phyloP scores from a whole-genome alignment of 768 basidiomycete genomes.

The Scleroderma citrinum region DNA sequence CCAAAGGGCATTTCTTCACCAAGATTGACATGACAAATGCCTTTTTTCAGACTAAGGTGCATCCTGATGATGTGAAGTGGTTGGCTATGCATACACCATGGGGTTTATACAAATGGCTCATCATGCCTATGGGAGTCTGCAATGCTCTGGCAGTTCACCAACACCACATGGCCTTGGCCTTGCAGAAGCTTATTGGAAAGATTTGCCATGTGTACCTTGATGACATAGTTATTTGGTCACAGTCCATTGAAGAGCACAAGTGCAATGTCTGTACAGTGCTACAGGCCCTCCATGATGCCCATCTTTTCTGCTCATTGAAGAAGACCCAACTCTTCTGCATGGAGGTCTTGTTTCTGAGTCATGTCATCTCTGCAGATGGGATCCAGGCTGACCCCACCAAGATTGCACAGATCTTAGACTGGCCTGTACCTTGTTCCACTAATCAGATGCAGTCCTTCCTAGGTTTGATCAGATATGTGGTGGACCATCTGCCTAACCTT shows the following conservation, averaged over 20 bases:
- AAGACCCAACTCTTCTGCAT: conserved; percentile 17
- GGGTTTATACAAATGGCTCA: conserved; percentile 33
- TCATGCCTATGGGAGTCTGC: conserved; percentile 5
- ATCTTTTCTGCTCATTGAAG: conserved; percentile 22
- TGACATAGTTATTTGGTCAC: conserved; percentile 24
- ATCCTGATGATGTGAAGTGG: conserved; percentile 12
- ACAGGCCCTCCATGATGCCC: background rate
- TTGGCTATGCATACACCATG: conserved; percentile 36
- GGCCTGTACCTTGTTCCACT: conserved; percentile 25
- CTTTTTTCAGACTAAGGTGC: conserved; percentile 22
- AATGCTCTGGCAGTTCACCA: conserved; percentile 16
- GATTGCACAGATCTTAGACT: conserved; percentile 18
- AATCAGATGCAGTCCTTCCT: conserved; percentile 11
- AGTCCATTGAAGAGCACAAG: conserved; percentile 16
- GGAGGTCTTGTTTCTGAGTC: background rate
- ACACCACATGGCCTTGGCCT: conserved; percentile 11
- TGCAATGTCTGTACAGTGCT: conserved; percentile 12
- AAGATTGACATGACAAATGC: conserved; percentile 26
- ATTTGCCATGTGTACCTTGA: conserved; percentile 6
- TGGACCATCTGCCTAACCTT: conserved; percentile 6
- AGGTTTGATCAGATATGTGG: conserved; percentile 6
- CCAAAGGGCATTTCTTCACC: conserved; percentile 11
- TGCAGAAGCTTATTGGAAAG: conserved; percentile 8
- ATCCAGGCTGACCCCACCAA: conserved; percentile 16
- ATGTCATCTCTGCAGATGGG: conserved; percentile 25